phyloP scores from a whole-genome alignment of 2,329 filamentous ascomycete species.

The Rosellinia necatrix region DNA sequence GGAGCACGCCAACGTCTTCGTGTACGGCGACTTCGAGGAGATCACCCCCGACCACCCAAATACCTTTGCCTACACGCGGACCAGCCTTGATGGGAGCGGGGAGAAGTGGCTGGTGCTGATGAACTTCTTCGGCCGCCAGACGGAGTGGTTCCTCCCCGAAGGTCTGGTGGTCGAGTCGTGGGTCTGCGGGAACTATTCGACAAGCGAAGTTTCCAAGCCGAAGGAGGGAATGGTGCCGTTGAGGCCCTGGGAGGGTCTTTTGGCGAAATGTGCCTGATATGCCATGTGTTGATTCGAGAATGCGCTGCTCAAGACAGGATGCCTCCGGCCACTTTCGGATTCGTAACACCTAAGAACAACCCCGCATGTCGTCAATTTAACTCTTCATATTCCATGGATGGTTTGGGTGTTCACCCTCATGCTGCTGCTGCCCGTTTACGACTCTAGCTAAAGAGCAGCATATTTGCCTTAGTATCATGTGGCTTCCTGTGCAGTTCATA shows the following conservation, averaged over 20 bases:
- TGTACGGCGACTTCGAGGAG: conserved; percentile 55
- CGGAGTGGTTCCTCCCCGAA: conserved; percentile 11
- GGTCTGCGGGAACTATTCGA: conserved; percentile 14
- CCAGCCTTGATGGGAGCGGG: conserved; percentile 28
- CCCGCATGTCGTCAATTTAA: too few species aligned
- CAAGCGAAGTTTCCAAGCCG: conserved; percentile 2
- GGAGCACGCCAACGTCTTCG: conserved; percentile 60
- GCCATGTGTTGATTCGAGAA: too few species aligned
- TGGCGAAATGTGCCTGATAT: conserved; percentile 9
- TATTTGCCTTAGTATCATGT: too few species aligned
- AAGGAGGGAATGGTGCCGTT: conserved; percentile 4
- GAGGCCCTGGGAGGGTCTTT: conserved; percentile 17
- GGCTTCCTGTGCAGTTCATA: too few species aligned
- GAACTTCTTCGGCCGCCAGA: conserved; percentile 15
- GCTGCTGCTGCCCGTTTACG: too few species aligned
- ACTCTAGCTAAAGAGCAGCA: too few species aligned
- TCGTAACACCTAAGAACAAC: too few species aligned
- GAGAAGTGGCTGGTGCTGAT: conserved; percentile 40
- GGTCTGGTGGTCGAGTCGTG: background rate
- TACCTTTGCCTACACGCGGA: conserved; percentile 35
- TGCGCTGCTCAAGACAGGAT: too few species aligned
- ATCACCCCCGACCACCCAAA: conserved; percentile 30
- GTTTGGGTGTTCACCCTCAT: too few species aligned
- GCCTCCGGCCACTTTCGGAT: too few species aligned
- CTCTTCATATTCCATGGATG: too few species aligned